phyloP scores from a whole-genome alignment of 345 rosid species.

The Citrus medica region DNA sequence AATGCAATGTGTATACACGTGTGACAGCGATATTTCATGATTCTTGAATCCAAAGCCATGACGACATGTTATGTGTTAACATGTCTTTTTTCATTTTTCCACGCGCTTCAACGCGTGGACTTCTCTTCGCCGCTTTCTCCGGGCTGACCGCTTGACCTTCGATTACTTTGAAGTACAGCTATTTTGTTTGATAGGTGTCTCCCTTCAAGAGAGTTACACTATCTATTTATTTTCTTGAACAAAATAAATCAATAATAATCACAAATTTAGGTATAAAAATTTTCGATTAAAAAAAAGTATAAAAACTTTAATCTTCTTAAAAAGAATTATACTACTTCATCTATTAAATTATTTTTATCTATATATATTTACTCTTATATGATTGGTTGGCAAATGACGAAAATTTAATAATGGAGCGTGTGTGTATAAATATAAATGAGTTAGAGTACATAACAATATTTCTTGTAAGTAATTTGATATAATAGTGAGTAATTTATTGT shows the following conservation, averaged over 20 bases:
- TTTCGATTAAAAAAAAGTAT: too few species aligned
- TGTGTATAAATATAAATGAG: too few species aligned
- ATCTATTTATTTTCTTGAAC: background rate
- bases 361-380: too few species aligned
- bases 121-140: background rate
- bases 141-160: conserved; percentile 1
- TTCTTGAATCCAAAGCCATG: background rate
- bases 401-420: rapidly evolving
- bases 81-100: background rate
- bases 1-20: background rate
- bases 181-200: background rate
- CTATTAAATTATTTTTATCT: background rate
- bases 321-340: background rate
- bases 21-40: background rate
- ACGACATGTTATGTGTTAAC: background rate
- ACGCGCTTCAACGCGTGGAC: conserved; percentile 12
- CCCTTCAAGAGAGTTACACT: too few species aligned
- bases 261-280: background rate
- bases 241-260: background rate
- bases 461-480: too few species aligned
- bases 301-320: background rate
- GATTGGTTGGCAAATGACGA: too few species aligned
- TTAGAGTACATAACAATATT: too few species aligned
- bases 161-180: background rate
- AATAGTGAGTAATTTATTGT: too few species aligned